Base-by-base conservation (phyloP, 2,329 filamentous ascomycete genomes). In the Stachybotrys elegans region DNA sequence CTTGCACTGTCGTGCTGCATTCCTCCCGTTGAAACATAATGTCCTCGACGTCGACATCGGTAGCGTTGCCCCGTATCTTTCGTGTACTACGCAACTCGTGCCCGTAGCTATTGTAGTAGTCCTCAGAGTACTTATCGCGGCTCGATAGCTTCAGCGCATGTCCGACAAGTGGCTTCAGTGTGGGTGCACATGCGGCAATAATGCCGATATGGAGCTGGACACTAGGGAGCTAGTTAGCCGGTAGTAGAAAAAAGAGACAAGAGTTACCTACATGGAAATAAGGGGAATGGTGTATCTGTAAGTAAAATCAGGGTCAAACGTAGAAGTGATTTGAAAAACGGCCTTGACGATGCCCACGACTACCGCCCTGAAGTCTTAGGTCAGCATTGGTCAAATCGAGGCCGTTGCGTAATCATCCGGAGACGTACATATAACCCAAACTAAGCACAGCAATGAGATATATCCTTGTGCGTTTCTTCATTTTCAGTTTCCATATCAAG, bases 401-500 rank as follows among this genome's bases (percentile, higher is more conserved):
- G n/a, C n/a, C 25, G 25, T 9, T 29, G 25, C 9, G 9, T 29
- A n/a, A 9, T 29, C 25, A 9, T n/a, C n/a, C n/a, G n/a, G n/a
- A n/a, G n/a, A n/a, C n/a, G n/a, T n/a, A 11, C 32, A 35, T 4
- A n/a, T 39, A 39, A 12, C 20, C 36, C 22, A 39, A 16, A 17
- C 20, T 23, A 6, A 39, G 52, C 41, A 72, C 62, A 1, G 49
- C 55, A n/a, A 68, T 59, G 11, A 72, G 51, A 13, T 68, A 68
- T 1, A 69, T 21, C 16, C 61, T 58, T 3, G 60, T 59, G 5
- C 59, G 58, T 16, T 50, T 50, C 50, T 63, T 64, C 52, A 67
- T 57, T 44, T 69, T 59, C 13, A 69, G 48, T 12, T 55, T 53
- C 59, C 63, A 65, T 40, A 70, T 67, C 43, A 71, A 59, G 5